Conservation (phyloP, 352 stramenopile genomes). For the Phytophthora vignae region DNA sequence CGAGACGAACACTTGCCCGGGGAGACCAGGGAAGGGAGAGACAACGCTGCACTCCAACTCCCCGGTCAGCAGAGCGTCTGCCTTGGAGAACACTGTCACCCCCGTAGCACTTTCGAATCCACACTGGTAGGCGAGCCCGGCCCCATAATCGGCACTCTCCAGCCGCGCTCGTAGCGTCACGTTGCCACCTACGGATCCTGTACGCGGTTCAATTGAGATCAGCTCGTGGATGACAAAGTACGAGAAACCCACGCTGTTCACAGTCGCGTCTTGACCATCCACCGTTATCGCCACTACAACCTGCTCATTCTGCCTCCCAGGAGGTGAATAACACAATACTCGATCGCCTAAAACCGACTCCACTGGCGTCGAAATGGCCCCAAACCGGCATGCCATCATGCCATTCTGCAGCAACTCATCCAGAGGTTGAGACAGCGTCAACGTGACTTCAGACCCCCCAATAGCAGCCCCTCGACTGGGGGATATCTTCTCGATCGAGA, state of each 20-base stretch:
- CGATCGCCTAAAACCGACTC: conserved; percentile 7
- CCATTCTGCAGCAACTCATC: conserved; percentile 3
- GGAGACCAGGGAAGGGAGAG: not conserved
- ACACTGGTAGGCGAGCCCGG: conserved; percentile 32
- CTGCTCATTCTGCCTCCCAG: conserved; percentile 13
- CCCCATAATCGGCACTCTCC: conserved; percentile 15
- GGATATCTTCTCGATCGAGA: conserved; percentile 29
- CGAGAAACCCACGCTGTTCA: conserved; percentile 25
- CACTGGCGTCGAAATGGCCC: conserved; percentile 17
- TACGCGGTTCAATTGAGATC: conserved; percentile 33
- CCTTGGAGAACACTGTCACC: conserved; percentile 19
- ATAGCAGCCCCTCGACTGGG: conserved; percentile 28
- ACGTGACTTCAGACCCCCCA: conserved; percentile 38
- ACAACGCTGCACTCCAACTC: conserved; percentile 16
- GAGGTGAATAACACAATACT: conserved; percentile 36
- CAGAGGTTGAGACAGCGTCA: conserved; percentile 35
- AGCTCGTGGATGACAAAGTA: conserved; percentile 39
- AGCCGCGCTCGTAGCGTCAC: conserved; percentile 31
- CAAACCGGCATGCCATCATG: conserved; percentile 42
- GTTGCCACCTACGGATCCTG: conserved; percentile 29
- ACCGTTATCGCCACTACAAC: conserved; percentile 32
- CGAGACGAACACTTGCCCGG: conserved; percentile 27
- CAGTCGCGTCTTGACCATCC: conserved; percentile 37
- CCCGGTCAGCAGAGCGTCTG: conserved; percentile 1
- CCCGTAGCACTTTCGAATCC: conserved; percentile 29